Percentiles rank a stretch among this genome's conserved stretches.
phyloP scores from a whole-genome alignment of 192 early-diverging fungal species.

The Coemansia sp. region DNA sequence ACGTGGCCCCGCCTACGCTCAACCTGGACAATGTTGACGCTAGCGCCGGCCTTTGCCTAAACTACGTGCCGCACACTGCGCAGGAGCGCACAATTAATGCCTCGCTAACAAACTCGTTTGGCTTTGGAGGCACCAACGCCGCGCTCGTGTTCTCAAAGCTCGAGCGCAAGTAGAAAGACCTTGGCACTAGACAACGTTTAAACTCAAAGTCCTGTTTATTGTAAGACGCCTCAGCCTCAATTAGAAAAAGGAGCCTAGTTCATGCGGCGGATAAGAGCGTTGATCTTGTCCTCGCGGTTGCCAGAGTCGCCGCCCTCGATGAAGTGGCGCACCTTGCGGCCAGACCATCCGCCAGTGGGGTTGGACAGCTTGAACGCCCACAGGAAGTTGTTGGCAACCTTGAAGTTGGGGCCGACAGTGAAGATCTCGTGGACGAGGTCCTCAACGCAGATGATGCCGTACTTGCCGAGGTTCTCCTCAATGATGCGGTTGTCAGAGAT shows the following conservation, averaged over 20 bases:
- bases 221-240: no score
- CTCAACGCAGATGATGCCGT: constrained; percentile 96
- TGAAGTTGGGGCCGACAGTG: constrained; percentile 98
- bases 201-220: background rate
- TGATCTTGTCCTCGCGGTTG: constrained; percentile 97
- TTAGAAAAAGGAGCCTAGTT: constrained; percentile 63
- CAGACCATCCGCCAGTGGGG: constrained; percentile 92
- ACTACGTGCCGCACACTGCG: constrained; percentile 77
- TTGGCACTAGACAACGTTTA: background rate
- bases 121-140: constrained; percentile 85
- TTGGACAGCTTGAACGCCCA: constrained; percentile 99
- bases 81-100: constrained; percentile 62
- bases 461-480: constrained; percentile 87
- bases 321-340: constrained; percentile 94
- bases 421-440: constrained; percentile 98
- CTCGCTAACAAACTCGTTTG: constrained; percentile 87
- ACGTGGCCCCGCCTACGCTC: constrained; percentile 79
- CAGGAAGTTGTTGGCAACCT: constrained; percentile 96
- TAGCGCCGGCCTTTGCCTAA: constrained; percentile 65
- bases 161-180: background rate
- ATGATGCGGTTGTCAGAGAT: constrained; percentile 96
- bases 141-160: constrained; percentile 62
- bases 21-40: constrained; percentile 64
- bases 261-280: constrained; percentile 94
- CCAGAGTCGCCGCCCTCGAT: constrained; percentile 97